A percentile compares a stretch with the other conserved stretches of the same genome.
phyloP scores from a whole-genome alignment of 2,329 filamentous ascomycete species.

The Sporothrix humicola region DNA sequence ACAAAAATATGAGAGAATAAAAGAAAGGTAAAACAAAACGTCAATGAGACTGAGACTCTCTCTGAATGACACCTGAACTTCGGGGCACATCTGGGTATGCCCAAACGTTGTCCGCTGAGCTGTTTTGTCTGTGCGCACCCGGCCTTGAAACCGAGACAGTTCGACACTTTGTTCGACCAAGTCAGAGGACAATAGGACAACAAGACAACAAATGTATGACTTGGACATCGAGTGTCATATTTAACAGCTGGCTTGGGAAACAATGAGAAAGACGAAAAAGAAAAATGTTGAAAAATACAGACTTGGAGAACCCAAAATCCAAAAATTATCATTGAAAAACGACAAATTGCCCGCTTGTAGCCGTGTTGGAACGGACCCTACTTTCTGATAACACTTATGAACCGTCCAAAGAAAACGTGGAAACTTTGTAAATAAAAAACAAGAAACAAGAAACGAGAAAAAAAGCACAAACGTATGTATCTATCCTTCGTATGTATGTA shows the following conservation, averaged over 20 bases:
- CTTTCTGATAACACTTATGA: neutral
- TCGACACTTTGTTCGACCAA: neutral
- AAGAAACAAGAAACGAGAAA: neutral
- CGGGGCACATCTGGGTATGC: too few species aligned
- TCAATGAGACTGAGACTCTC: neutral
- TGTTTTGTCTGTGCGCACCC: slow-evolving; percentile 5
- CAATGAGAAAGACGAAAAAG: neutral
- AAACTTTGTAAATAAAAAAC: neutral
- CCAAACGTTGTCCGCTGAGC: neutral
- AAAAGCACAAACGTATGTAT: neutral
- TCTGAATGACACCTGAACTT: too few species aligned
- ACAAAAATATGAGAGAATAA: neutral
- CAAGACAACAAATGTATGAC: neutral
- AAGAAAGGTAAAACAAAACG: neutral
- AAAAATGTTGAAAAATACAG: neutral
- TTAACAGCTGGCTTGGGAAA: neutral
- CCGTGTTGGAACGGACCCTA: slow-evolving; percentile 26
- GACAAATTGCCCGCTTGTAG: slow-evolving; percentile 11
- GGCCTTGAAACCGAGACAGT: slow-evolving; percentile 19
- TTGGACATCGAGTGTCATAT: neutral
- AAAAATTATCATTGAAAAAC: slow-evolving; percentile 1
- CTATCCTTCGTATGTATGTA: slow-evolving; percentile 23
- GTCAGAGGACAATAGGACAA: neutral
- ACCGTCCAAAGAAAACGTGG: neutral
- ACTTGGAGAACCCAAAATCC: slow-evolving; percentile 1